phyloP scores from a whole-genome alignment of 805 yeast species.

The Nakazawaea siamensis region DNA sequence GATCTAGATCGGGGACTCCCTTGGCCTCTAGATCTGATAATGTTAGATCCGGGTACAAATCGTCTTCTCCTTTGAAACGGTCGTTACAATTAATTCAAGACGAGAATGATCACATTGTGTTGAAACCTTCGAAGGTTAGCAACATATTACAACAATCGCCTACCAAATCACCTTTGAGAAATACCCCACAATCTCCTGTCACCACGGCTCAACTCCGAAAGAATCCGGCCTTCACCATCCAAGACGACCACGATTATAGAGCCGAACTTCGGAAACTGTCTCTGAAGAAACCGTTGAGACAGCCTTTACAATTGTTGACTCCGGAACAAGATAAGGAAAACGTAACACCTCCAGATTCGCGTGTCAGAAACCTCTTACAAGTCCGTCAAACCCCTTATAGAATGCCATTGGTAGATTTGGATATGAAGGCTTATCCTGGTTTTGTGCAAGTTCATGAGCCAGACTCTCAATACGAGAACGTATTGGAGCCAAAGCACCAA shows the following conservation, averaged over 20 bases:
- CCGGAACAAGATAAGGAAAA: conserved; percentile 20
- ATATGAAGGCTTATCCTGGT: conserved; percentile 10
- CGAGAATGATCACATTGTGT: no score
- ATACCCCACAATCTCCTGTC: conserved; percentile 1
- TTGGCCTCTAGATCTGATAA: no score
- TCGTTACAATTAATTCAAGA: no score
- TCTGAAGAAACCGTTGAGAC: neutral
- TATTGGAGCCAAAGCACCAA: conserved; percentile 7
- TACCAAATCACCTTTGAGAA: conserved; percentile 7
- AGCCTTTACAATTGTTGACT: conserved; percentile 15
- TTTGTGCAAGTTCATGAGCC: conserved; percentile 10
- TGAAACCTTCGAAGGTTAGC: no score
- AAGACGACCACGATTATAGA: conserved; percentile 9
- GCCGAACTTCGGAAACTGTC: neutral
- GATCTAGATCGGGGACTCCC: no score
- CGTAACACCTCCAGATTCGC: neutral
- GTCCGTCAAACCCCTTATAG: neutral
- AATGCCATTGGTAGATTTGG: conserved; percentile 10
- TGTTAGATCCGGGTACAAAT: no score
- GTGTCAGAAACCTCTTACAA: neutral
- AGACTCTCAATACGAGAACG: neutral
- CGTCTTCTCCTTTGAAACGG: no score
- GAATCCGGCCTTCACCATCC: conserved; percentile 8
- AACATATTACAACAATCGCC: no score
- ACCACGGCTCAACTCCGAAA: conserved; percentile 1